Evolutionary conservation across 2,329 filamentous ascomycete species (phyloP).

Genomic region (Arthrobotrys megalospora): DNA sequence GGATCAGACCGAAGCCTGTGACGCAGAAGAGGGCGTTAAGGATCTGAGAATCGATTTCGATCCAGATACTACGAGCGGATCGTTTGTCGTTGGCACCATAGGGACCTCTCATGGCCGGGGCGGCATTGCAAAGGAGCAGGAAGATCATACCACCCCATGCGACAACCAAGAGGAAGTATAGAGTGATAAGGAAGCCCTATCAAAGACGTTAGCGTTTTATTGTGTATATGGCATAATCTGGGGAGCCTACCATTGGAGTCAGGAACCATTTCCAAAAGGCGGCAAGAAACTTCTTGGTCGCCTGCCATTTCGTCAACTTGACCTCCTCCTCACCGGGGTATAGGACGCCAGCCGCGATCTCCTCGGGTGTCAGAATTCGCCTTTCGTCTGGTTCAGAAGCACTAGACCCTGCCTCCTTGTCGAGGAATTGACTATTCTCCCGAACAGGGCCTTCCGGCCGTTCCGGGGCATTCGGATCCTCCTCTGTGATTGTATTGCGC

Average conservation of each 20-base stretch:
- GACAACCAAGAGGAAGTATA: conserved; percentile 85
- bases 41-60: conserved; percentile 87
- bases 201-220: conserved; percentile 22
- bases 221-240: neutral
- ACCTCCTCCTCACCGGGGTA: conserved; percentile 71
- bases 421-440: conserved; percentile 63
- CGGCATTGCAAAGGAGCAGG: conserved; percentile 83
- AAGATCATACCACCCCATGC: conserved; percentile 95
- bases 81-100: conserved; percentile 79
- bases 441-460: conserved; percentile 60
- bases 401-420: conserved; percentile 42
- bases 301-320: conserved; percentile 72
- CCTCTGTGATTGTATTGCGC: conserved; percentile 62
- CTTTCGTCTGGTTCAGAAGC: conserved; percentile 60
- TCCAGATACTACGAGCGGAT: conserved; percentile 84
- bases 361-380: conserved; percentile 68
- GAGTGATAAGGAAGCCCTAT: conserved; percentile 79
- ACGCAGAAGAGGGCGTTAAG: conserved; percentile 88
- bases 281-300: conserved; percentile 73
- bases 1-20: conserved; percentile 85
- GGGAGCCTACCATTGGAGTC: conserved; percentile 73
- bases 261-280: conserved; percentile 81
- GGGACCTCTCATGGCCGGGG: conserved; percentile 71
- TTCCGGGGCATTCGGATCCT: conserved; percentile 63
- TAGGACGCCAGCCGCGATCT: conserved; percentile 78